Percentiles rank a stretch among this genome's conserved stretches.
phyloP scores from a whole-genome alignment of 2,329 filamentous ascomycete genomes.

The Blastomyces parvus region DNA sequence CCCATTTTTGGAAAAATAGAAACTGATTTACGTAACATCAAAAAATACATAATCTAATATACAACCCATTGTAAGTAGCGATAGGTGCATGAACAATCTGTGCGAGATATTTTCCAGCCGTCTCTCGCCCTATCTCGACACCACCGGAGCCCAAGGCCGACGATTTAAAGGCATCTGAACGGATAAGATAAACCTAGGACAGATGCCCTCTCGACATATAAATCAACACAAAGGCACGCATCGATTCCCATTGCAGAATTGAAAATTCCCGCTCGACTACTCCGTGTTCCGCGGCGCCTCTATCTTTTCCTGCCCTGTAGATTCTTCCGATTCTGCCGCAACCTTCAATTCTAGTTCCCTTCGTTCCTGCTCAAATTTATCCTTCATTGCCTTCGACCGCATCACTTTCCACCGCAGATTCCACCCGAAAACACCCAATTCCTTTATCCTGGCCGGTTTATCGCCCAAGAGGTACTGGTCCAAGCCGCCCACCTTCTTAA shows the following conservation, averaged over 20 bases:
- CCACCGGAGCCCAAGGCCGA: background rate
- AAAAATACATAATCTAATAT: constrained; percentile 6
- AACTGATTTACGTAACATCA: background rate
- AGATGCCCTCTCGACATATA: background rate
- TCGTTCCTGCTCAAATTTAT: constrained; percentile 57
- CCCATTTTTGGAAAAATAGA: background rate
- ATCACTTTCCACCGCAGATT: constrained; percentile 79
- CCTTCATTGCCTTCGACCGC: constrained; percentile 61
- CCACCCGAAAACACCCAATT: constrained; percentile 87
- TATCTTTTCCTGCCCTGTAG: constrained; percentile 26
- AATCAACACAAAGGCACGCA: background rate
- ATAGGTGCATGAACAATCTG: background rate
- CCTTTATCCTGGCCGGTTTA: constrained; percentile 67
- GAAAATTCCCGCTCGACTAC: constrained; percentile 10
- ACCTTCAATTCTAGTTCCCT: constrained; percentile 52
- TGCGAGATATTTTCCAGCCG: background rate
- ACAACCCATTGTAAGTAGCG: background rate
- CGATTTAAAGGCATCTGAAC: background rate
- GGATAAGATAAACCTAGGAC: background rate
- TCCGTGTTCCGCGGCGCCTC: constrained; percentile 19
- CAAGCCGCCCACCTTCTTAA: constrained; percentile 78
- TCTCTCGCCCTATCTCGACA: background rate
- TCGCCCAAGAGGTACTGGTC: constrained; percentile 83
- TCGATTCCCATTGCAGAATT: background rate
- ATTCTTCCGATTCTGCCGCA: constrained; percentile 37